phyloP scores from a whole-genome alignment of 257 asterid species.

The Petunia axillaris region DNA sequence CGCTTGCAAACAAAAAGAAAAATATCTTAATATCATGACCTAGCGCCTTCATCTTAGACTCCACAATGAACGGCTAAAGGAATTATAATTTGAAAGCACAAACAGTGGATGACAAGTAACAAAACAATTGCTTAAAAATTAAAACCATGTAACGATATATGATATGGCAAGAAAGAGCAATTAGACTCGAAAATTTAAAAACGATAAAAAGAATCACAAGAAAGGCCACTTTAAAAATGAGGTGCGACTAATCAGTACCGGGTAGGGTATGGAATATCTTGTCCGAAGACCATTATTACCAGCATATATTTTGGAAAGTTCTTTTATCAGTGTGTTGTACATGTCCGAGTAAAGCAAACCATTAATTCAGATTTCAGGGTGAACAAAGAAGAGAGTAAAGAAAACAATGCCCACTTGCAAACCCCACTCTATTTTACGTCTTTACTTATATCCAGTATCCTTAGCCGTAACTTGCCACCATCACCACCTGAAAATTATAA shows the following conservation, averaged over 20 bases:
- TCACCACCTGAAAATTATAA: neutral
- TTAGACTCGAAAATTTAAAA: no score
- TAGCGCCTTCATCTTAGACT: neutral
- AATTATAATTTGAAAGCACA: neutral
- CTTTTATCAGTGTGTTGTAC: conserved; percentile 34
- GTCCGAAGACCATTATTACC: neutral
- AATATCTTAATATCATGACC: no score
- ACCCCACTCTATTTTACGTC: neutral
- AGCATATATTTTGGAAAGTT: neutral
- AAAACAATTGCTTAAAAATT: neutral
- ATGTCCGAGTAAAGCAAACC: conserved; percentile 44
- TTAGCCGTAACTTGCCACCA: neutral
- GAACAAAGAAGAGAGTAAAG: neutral
- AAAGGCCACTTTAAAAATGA: neutral
- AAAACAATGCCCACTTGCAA: conserved; percentile 10
- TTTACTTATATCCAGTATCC: neutral
- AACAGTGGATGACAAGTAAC: neutral
- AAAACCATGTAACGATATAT: no score
- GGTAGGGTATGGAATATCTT: conserved; percentile 27
- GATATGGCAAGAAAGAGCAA: no score
- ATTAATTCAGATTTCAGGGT: no score
- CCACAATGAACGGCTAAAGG: neutral
- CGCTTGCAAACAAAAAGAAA: neutral
- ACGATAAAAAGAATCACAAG: neutral
- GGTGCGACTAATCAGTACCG: neutral